Evolutionary conservation across 495 filamentous ascomycete species (phyloP).

Genomic region (Rhizodiscina lignyota): DNA sequence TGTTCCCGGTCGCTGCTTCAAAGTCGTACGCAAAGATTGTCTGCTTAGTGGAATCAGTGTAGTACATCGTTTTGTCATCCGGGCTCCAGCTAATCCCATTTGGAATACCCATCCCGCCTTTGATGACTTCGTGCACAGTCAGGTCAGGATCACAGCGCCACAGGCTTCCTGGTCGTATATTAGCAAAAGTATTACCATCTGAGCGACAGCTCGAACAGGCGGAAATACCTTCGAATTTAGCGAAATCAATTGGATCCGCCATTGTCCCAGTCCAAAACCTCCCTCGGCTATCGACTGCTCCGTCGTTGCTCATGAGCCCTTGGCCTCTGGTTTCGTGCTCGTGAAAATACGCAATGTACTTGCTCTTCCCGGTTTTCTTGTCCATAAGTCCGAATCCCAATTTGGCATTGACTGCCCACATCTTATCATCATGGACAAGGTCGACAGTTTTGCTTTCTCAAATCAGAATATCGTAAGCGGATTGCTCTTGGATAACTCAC

Average conservation of each 20-base stretch:
- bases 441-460: conserved; percentile 43
- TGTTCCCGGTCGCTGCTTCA: conserved; percentile 38
- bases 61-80: conserved; percentile 63
- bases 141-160: conserved; percentile 49
- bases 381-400: conserved; percentile 25
- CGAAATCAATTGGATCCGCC: conserved; percentile 40
- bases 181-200: conserved; percentile 15
- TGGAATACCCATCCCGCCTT: conserved; percentile 52
- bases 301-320: conserved; percentile 56
- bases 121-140: conserved; percentile 39
- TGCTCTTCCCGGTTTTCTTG: conserved; percentile 23
- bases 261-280: conserved; percentile 83
- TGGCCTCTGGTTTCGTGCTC: conserved; percentile 1
- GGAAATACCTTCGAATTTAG: conserved; percentile 17
- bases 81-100: conserved; percentile 62
- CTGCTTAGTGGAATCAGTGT: conserved; percentile 55
- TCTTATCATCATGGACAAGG: conserved; percentile 43
- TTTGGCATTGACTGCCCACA: too few species aligned
- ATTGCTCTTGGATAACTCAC: conserved; percentile 57
- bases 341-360: conserved; percentile 3
- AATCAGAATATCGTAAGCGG: conserved; percentile 63
- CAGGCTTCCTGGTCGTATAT: conserved; percentile 31
- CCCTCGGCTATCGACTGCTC: conserved; percentile 61
- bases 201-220: conserved; percentile 16
- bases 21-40: conserved; percentile 65